Evolutionary conservation across 2,329 filamentous ascomycete genomes (phyloP).

Genomic region (Massarina eburnea): DNA sequence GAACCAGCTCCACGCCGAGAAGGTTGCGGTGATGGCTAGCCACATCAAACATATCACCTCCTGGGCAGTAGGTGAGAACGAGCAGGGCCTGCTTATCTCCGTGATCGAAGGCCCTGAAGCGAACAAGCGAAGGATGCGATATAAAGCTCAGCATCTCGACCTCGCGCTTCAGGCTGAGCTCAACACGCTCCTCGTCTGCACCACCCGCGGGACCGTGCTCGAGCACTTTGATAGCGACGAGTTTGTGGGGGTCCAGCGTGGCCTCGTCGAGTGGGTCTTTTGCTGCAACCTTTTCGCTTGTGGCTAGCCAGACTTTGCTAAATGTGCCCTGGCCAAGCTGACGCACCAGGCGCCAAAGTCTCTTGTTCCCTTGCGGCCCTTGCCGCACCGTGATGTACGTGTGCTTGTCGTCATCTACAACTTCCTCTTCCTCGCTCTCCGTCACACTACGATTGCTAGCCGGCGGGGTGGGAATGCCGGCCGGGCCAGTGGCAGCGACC

Average conservation of each 20-base stretch:
- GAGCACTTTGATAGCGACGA: constrained; percentile 94
- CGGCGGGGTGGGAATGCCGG: constrained; percentile 70
- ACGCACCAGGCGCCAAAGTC: constrained; percentile 78
- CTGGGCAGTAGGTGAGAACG: constrained; percentile 87
- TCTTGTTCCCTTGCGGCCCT: constrained; percentile 68
- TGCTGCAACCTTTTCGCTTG: constrained; percentile 64
- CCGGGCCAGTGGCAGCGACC: constrained; percentile 54
- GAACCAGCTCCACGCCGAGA: constrained; percentile 69
- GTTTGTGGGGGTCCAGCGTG: constrained; percentile 66
- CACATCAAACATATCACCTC: constrained; percentile 92
- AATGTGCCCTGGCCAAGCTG: constrained; percentile 91
- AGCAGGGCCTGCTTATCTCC: constrained; percentile 80
- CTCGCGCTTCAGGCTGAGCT: constrained; percentile 91
- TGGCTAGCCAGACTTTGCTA: constrained; percentile 89
- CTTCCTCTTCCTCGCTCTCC: constrained; percentile 57
- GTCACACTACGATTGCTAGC: constrained; percentile 61
- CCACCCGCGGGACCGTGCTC: constrained; percentile 93
- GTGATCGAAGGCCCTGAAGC: constrained; percentile 88
- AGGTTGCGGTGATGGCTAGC: constrained; percentile 71
- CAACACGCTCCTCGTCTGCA: constrained; percentile 87
- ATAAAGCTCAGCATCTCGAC: constrained; percentile 89
- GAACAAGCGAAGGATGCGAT: constrained; percentile 85
- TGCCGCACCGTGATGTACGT: constrained; percentile 51
- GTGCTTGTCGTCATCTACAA: constrained; percentile 46
- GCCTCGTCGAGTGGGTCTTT: constrained; percentile 49